Conservation (phyloP, 495 filamentous ascomycete species). For the Aspergillus steynii region DNA sequence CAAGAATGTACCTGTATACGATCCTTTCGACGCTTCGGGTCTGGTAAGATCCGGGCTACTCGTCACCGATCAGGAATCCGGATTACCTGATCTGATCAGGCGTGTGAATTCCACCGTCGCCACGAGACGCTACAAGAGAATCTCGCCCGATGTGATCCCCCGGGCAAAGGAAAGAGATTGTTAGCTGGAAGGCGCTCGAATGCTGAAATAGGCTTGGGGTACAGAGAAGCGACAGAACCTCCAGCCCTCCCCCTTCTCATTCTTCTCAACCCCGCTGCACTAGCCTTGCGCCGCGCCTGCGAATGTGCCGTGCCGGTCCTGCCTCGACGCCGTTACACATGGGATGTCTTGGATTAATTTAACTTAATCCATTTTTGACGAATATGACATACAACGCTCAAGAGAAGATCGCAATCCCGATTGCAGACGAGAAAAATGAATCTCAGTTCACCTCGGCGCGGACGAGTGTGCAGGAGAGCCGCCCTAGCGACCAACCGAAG, state of each 20-base stretch:
- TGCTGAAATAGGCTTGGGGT: neutral
- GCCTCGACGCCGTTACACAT: neutral
- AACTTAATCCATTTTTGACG: neutral
- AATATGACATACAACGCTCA: neutral
- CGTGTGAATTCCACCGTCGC: neutral
- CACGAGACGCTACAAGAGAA: neutral
- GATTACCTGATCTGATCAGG: neutral
- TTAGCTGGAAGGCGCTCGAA: neutral
- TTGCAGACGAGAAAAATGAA: neutral
- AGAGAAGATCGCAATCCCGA: neutral
- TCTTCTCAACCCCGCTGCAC: neutral
- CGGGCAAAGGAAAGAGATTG: neutral
- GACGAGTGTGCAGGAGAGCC: neutral
- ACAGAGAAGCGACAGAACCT: neutral
- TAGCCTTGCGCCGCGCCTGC: neutral
- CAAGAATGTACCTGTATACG: neutral
- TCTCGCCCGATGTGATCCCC: neutral
- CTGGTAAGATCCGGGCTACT: neutral
- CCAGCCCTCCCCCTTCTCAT: neutral
- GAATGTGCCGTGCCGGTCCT: neutral
- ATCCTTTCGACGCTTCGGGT: neutral
- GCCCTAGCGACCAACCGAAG: neutral
- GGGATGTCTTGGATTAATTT: neutral
- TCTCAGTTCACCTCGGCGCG: neutral
- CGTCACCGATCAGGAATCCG: neutral